phyloP scores from a whole-genome alignment of 2,329 filamentous ascomycete genomes.

The Penicillium sclerotigenum region DNA sequence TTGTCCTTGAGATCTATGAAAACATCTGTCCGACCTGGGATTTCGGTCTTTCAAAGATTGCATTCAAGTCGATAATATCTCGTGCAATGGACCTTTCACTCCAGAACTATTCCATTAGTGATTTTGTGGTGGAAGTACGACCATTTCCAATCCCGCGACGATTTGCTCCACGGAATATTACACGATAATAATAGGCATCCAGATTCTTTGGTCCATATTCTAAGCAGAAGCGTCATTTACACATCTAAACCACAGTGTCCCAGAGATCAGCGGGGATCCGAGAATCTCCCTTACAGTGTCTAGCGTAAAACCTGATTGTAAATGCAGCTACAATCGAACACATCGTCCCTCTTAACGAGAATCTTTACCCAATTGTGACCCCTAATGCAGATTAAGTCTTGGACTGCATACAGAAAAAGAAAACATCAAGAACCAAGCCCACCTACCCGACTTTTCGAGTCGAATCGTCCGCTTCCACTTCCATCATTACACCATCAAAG shows the following conservation, averaged over 20 bases:
- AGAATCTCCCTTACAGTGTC: neutral
- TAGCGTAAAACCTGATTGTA: neutral
- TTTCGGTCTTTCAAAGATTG: neutral
- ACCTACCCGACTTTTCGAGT: neutral
- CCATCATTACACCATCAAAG: neutral
- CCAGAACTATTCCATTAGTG: neutral
- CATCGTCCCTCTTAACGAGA: neutral
- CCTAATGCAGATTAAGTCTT: neutral
- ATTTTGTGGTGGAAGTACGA: neutral
- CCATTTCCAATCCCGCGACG: neutral
- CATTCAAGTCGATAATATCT: neutral
- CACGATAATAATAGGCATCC: neutral
- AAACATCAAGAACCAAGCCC: neutral
- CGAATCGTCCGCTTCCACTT: neutral
- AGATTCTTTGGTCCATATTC: neutral
- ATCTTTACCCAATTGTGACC: neutral
- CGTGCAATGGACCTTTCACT: too few species aligned
- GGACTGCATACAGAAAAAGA: neutral
- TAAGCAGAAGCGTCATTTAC: neutral
- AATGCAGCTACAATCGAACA: neutral
- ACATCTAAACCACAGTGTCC: neutral
- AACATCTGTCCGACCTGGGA: neutral
- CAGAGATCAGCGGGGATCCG: neutral
- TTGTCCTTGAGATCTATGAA: neutral
- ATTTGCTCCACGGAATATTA: neutral